Base-by-base conservation (phyloP, 805 yeast species). In the Komagataella pseudopastoris region DNA sequence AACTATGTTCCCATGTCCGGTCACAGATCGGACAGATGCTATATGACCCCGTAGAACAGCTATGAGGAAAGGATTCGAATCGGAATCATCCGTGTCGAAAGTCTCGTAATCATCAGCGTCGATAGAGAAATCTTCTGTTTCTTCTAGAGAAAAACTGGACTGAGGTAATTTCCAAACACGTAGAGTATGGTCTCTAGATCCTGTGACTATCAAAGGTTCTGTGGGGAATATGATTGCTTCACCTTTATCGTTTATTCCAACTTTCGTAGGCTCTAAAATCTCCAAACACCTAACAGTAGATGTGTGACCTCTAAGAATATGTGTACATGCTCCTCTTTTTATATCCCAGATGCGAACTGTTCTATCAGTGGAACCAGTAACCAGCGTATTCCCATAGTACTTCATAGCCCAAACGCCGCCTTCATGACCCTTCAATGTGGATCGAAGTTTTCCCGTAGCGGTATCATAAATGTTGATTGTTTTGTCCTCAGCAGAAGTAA, bases 371-470 rank as follows among this genome's bases (percentile, higher is more conserved):
- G 96, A 85, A 0, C 98, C 99, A 54, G 95, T 85, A 1, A 91
- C 96, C 47, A 93, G 72, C 6, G 89, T 88, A 59, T 83, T 80
- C 20, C 87, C 89, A 51, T 78, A 73, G 62, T 89, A 90, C 66
- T 91, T 88, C 63, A 93, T 74, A 1, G 99, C 98, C 99, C 99
- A 93, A 4, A 93, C 99, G 45, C 99, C 99, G 47, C 99, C 99
- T 51, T 85, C 95, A 62, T 93, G 99, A 6, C 96, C 97, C 46
- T 75, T 72, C 47, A 93, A 71, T 5, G 81, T 80, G 46, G 76
- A 71, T 6, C 81, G 60, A 50, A 83, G 71, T 46, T 70, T 68
- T 4, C 97, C 97, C 1, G 85, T 79, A 30, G 73, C 70, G 0
- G 96, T 81, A 56, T 84, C 83, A 65, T 87, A 88, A 6, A 93